These are phyloP conservation scores for Phytomonas francai DNA, from an alignment of 208 protist genomes.

Conservation along the genomic window DNA sequence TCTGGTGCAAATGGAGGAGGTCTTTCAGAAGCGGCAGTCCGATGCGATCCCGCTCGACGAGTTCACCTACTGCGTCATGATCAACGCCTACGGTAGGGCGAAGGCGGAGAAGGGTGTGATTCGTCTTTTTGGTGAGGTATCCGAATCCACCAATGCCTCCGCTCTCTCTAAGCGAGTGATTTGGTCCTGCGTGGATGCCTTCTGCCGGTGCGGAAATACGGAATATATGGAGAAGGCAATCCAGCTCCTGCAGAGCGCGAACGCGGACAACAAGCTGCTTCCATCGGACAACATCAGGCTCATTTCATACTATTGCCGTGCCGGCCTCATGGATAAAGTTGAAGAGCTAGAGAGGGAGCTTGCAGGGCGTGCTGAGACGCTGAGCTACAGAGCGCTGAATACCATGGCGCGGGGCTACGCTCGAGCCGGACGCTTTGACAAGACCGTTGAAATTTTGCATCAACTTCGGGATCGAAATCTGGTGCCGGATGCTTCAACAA, in stretches of 20 bases:
- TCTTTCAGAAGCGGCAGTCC: conserved; percentile 40
- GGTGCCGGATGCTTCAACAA: conserved; percentile 75
- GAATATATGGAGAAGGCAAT: conserved; percentile 52
- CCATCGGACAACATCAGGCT: conserved; percentile 37
- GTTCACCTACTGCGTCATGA: conserved; percentile 73
- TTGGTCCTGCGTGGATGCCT: conserved; percentile 74
- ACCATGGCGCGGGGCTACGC: conserved; percentile 76
- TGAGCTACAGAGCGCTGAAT: conserved; percentile 70
- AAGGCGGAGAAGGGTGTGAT: conserved; percentile 58
- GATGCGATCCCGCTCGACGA: conserved; percentile 68
- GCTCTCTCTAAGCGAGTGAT: conserved; percentile 52
- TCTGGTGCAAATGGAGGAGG: conserved; percentile 71
- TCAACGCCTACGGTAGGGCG: conserved; percentile 59
- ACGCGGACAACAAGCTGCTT: conserved; percentile 14
- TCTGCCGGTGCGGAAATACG: conserved; percentile 64
- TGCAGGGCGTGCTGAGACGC: conserved; percentile 9
- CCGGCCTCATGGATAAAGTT: conserved; percentile 63
- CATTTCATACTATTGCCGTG: conserved; percentile 80
- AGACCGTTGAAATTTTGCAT: conserved; percentile 76
- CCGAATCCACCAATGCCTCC: conserved; percentile 12
- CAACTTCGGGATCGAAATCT: conserved; percentile 66
- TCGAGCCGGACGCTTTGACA: conserved; percentile 67
- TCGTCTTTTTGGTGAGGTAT: conserved; percentile 47
- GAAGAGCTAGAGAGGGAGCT: conserved; percentile 48
- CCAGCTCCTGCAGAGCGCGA: conserved; percentile 21